Conservation (phyloP, 2,329 filamentous ascomycete genomes). For the Dactylellina leptospora region DNA sequence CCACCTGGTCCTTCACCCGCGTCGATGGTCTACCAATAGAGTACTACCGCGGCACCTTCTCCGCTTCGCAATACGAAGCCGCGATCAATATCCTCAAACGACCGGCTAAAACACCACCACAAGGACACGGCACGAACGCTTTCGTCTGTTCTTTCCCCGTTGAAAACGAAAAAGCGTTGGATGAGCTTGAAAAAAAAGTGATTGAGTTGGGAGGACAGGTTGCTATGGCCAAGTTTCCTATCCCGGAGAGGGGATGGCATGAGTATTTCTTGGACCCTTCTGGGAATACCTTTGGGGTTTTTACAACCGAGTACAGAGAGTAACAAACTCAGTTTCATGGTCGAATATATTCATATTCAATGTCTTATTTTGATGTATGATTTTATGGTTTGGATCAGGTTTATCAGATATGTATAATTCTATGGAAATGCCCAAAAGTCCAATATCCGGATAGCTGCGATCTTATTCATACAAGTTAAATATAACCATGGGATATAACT, state of each 20-base stretch:
- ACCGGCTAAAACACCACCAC: slow-evolving; percentile 5
- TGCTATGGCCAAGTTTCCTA: slow-evolving; percentile 32
- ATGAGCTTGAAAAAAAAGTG: slow-evolving; percentile 27
- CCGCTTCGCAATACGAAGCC: background rate
- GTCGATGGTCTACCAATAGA: slow-evolving; percentile 29
- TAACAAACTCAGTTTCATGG: too few relatives aligned
- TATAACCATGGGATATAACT: background rate
- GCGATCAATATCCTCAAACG: slow-evolving; percentile 47
- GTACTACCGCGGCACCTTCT: slow-evolving; percentile 40
- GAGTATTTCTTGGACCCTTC: slow-evolving; percentile 50
- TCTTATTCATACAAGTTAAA: background rate
- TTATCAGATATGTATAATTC: background rate
- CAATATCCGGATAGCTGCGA: background rate
- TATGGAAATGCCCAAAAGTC: too few relatives aligned
- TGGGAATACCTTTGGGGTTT: slow-evolving; percentile 52
- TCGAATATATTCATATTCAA: too few relatives aligned
- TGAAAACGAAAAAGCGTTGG: slow-evolving; percentile 22
- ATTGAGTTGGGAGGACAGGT: slow-evolving; percentile 32
- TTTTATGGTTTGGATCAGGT: background rate
- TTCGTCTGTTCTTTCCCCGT: slow-evolving; percentile 51
- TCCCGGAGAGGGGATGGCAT: slow-evolving; percentile 49
- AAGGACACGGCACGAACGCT: slow-evolving; percentile 37
- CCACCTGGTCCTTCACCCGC: slow-evolving; percentile 32
- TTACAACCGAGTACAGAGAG: slow-evolving; percentile 30
- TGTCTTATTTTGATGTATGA: too few relatives aligned